Conservation (phyloP, 2,329 filamentous ascomycete genomes). For the Paecilomyces sp. region DNA sequence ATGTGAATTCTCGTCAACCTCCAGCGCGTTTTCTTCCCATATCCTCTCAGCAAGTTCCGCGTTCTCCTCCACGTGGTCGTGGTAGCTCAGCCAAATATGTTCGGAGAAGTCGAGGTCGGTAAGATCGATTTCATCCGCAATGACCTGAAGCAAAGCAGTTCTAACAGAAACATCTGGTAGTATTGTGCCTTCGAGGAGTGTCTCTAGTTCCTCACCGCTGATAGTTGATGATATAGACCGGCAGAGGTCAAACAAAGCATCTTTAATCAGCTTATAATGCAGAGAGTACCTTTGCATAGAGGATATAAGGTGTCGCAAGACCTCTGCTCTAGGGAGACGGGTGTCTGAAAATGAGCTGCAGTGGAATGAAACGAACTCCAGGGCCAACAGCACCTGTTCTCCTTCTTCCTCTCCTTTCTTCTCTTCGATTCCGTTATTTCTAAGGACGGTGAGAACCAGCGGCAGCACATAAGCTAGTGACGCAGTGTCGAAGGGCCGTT, state of each 20-base stretch:
- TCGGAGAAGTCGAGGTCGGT: constrained; percentile 79
- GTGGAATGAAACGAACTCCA: constrained; percentile 86
- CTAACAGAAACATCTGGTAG: constrained; percentile 74
- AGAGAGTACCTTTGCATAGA: constrained; percentile 86
- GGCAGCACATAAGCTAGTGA: constrained; percentile 84
- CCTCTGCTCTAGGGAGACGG: constrained; percentile 66
- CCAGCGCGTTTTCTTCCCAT: constrained; percentile 87
- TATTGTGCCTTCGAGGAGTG: constrained; percentile 71
- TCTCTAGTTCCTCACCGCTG: constrained; percentile 60
- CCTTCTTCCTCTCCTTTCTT: constrained; percentile 67
- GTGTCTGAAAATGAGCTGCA: constrained; percentile 68
- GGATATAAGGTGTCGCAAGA: constrained; percentile 64
- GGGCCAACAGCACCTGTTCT: constrained; percentile 78
- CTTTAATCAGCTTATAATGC: constrained; percentile 92
- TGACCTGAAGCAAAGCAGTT: constrained; percentile 77
- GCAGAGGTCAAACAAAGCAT: constrained; percentile 81
- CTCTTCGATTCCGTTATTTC: constrained; percentile 66
- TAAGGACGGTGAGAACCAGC: constrained; percentile 69
- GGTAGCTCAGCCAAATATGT: constrained; percentile 87
- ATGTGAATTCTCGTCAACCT: constrained; percentile 59
- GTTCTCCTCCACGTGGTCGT: constrained; percentile 87
- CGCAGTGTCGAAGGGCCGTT: constrained; percentile 84
- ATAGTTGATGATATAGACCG: constrained; percentile 81
- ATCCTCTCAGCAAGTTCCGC: constrained; percentile 75
- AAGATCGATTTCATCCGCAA: constrained; percentile 86